Percentiles rank a stretch among this genome's conserved stretches.
Conservation (phyloP, 2,329 filamentous ascomycete species). For the Penicillium sp. region DNA sequence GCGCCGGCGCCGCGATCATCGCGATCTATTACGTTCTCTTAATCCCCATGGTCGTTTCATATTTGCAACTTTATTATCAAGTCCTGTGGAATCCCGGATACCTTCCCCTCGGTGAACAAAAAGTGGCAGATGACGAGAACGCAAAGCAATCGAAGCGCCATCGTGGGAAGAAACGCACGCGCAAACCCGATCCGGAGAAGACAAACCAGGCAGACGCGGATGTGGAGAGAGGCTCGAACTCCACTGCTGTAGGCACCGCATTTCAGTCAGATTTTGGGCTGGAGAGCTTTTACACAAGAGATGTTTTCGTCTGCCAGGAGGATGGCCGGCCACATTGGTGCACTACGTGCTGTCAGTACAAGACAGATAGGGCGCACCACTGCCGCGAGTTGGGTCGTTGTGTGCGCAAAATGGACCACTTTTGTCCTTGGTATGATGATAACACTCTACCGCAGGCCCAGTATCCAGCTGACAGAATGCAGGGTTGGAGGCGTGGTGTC, state of each 20-base stretch:
- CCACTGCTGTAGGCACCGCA: slow-evolving; percentile 19
- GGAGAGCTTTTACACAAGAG: slow-evolving; percentile 69
- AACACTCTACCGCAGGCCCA: background rate
- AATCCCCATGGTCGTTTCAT: slow-evolving; percentile 56
- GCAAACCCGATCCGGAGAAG: slow-evolving; percentile 22
- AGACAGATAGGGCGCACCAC: slow-evolving; percentile 79
- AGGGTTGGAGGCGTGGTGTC: slow-evolving; percentile 88
- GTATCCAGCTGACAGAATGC: slow-evolving; percentile 8
- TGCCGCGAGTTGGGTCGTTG: slow-evolving; percentile 73
- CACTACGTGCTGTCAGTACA: slow-evolving; percentile 73
- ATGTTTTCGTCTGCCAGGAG: slow-evolving; percentile 72
- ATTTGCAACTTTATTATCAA: slow-evolving; percentile 60
- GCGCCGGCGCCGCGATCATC: slow-evolving; percentile 60
- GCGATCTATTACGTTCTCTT: slow-evolving; percentile 66
- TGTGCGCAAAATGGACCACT: slow-evolving; percentile 86
- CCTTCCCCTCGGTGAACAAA: slow-evolving; percentile 54
- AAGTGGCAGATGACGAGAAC: slow-evolving; percentile 22
- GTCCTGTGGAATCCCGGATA: slow-evolving; percentile 65
- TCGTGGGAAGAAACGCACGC: slow-evolving; percentile 19
- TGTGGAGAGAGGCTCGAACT: slow-evolving; percentile 22
- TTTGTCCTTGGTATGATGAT: slow-evolving; percentile 63
- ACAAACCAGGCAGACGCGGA: slow-evolving; percentile 17
- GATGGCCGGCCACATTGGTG: slow-evolving; percentile 85
- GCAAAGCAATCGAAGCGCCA: slow-evolving; percentile 13
- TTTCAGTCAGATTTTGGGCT: slow-evolving; percentile 54